Base-by-base conservation (phyloP, 257 asterid genomes). In the Asclepias syriaca region DNA sequence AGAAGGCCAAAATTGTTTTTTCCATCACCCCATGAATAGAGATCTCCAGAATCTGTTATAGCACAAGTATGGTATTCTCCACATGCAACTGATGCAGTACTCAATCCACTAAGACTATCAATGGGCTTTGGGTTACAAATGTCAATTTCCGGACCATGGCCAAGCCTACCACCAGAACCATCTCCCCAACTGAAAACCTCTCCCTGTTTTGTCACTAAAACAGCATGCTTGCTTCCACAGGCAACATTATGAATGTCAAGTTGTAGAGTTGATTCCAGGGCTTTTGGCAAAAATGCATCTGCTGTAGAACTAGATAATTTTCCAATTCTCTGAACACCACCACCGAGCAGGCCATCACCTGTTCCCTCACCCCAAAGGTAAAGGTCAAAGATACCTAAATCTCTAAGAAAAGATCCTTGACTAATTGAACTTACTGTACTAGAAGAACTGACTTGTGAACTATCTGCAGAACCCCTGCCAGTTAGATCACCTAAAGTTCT, bases 21-120 rank as follows among this genome's bases (percentile, higher is more conserved):
- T 37, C 96, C 92, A 61, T 88, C 95, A 66, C 96, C 96, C 96
- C 95, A 90, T 59, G 95, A 79, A 84, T 84, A 88, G 18, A 90
- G 84, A 65, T 85, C 87, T n/a, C 96, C 96, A 45, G 87, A 68
- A 63, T 66, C 63, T 72, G 95, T 83, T 51, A 85, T 80, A 51
- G 92, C 95, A 79, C 92, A 90, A 27, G 87, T 80, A 76, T 90
- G 96, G 79, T 86, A 88, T 53, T 90, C 90, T 71, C 96, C 96
- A 58, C 96, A 90, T 65, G 84, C 92, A 71, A 84, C 84, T 34
- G 84, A 79, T 19, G 79, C 84, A 68, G 82, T 75, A 50, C 71
- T 85, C 69, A 75, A 65, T 32, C 85, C 92, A 54, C 73, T 72
- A 68, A 90, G 85, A 65, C 77, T 77, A 27, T 85, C 81, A 18